Evolutionary conservation across 257 asterid species (phyloP).

Genomic region (Salvia hispanica): DNA sequence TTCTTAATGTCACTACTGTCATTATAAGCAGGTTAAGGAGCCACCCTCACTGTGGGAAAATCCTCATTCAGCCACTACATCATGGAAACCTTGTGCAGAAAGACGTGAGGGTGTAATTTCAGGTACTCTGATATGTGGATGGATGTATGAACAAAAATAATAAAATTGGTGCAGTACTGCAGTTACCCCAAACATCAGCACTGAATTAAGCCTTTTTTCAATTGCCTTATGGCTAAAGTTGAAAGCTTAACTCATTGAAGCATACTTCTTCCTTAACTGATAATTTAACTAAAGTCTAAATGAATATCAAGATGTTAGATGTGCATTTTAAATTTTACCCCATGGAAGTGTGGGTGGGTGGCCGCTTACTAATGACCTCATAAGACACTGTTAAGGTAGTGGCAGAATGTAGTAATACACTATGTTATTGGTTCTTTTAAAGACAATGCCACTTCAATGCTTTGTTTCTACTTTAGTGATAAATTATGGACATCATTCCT

Average conservation of each 20-base stretch:
- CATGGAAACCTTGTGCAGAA: conserved; percentile 98
- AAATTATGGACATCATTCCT: background rate
- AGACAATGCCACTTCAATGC: background rate
- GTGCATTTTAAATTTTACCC: background rate
- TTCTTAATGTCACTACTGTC: conserved; percentile 21
- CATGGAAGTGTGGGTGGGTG: background rate
- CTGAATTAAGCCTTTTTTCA: background rate
- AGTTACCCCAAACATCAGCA: background rate
- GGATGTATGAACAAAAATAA: conserved; percentile 3
- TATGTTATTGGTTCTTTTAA: background rate
- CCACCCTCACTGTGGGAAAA: conserved; percentile 92
- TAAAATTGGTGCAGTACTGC: conserved; percentile 2
- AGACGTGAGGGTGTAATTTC: conserved; percentile 67
- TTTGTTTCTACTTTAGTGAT: background rate
- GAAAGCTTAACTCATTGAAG: conserved; percentile 3
- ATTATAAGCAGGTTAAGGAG: conserved; percentile 74
- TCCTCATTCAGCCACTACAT: conserved; percentile 92
- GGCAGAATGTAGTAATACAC: background rate
- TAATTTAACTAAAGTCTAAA: background rate
- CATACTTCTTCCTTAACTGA: background rate
- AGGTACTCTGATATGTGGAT: conserved; percentile 45
- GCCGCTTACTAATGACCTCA: background rate
- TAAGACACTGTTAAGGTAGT: background rate
- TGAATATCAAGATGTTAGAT: background rate
- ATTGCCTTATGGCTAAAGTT: background rate